Base-by-base conservation (phyloP, 257 asterid genomes). In the Scutellaria galericulata region DNA sequence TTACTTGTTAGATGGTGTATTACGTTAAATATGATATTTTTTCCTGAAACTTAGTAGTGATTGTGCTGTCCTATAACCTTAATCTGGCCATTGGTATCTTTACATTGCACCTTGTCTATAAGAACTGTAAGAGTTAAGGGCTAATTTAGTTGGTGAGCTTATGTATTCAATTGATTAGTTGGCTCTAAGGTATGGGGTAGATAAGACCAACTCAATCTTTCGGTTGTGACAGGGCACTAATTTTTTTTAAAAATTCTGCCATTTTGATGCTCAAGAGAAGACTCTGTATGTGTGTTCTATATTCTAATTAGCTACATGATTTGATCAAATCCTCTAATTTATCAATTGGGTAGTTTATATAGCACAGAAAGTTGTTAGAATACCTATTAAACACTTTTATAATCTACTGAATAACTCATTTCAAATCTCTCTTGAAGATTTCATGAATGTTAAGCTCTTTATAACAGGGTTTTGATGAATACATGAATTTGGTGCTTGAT, bases 391-490 rank as follows among this genome's bases (percentile, higher is more conserved):
- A 31, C 37, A 31, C 5, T 31, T 31, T 31, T 31, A 31, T 3
- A 31, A 31, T 31, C 37, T 2, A 31, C 37, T 31, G 37, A 31
- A 31, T 3, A 31, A 31, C 37, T 31, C 37, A 31, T 27, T 47
- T 47, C 12, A 40, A 13, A 5, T 37, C 39, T 40, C 31, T n/a
- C 24, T 60, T 7, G 24, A 60, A 37, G 12, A 37, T 60, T 37
- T 40, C 13, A 40, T 8, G 3, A 58, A 13, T 37, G 13, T 37
- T 3, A 87, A 80, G 85, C 87, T 11, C 82, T 86, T n/a, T 82
- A 82, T 53, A 84, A 85, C 81, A 85, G 85, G 89, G 90, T 1
- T 87, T 87, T 68, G 87, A 85, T 31, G 90, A 85, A 75, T 83
- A 85, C 59, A 85, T 83, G 90, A 87, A 87, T 69, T 64, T 85